Conservation (phyloP, 2,329 filamentous ascomycete species). For the Talaromyces rugulosus region DNA sequence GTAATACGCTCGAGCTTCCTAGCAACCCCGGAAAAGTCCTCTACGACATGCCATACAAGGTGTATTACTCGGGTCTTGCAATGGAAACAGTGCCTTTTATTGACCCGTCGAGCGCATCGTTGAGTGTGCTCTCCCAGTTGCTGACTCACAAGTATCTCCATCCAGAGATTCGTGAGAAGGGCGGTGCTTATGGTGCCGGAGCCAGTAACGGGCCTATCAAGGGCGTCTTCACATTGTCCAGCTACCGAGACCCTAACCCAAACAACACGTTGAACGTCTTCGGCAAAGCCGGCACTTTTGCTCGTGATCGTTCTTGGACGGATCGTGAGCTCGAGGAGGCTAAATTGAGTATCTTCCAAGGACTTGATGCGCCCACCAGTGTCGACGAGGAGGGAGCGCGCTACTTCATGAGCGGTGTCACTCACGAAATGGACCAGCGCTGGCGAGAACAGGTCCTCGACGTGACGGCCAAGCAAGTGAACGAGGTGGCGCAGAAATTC, state of each 20-base stretch:
- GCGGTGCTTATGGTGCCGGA: conserved; percentile 90
- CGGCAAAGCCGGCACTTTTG: conserved; percentile 76
- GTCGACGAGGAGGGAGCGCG: conserved; percentile 86
- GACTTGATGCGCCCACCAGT: conserved; percentile 79
- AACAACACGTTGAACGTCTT: conserved; percentile 83
- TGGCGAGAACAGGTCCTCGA: conserved; percentile 82
- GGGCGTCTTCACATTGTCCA: conserved; percentile 90
- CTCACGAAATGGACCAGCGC: conserved; percentile 81
- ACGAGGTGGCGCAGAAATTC: conserved; percentile 75
- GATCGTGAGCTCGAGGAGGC: conserved; percentile 88
- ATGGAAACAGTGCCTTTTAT: conserved; percentile 81
- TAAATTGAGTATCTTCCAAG: conserved; percentile 91
- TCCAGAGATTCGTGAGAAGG: conserved; percentile 96
- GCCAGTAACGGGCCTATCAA: conserved; percentile 76
- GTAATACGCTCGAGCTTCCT: conserved; percentile 27
- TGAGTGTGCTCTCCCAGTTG: conserved; percentile 85
- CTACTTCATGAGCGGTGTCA: conserved; percentile 78
- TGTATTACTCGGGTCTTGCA: conserved; percentile 85
- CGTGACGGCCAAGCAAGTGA: conserved; percentile 75
- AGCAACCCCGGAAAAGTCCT: conserved; percentile 62
- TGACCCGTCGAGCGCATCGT: conserved; percentile 67
- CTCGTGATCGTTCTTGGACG: conserved; percentile 74
- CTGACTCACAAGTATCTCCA: conserved; percentile 95
- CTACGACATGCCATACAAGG: conserved; percentile 93
- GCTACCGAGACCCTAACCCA: conserved; percentile 94